phyloP scores from a whole-genome alignment of 2,329 filamentous ascomycete genomes.

The Sporothrix luriei region DNA sequence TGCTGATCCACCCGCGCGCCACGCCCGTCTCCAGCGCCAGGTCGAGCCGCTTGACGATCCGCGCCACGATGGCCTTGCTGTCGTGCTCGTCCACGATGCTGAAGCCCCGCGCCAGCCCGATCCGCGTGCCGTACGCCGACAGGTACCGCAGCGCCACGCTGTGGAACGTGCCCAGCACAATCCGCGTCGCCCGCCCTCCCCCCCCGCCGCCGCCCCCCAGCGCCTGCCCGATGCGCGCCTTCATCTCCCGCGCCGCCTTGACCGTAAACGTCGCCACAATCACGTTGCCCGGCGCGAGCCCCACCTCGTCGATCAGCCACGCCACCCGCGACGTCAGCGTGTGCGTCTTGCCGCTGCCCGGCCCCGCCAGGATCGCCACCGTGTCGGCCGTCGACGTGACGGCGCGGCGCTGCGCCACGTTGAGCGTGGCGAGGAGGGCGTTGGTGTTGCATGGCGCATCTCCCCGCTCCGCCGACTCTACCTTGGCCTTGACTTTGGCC shows the following conservation, averaged over 20 bases:
- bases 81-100: conserved; percentile 87
- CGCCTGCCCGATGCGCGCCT: conserved; percentile 76
- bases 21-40: conserved; percentile 64
- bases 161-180: conserved; percentile 93
- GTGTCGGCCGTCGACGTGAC: conserved; percentile 57
- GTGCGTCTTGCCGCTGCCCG: conserved; percentile 86
- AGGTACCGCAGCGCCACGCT: conserved; percentile 87
- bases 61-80: conserved; percentile 74
- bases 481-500: background rate
- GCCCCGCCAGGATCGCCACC: conserved; percentile 68
- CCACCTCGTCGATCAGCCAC: conserved; percentile 74
- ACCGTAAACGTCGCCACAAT: conserved; percentile 97
- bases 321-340: conserved; percentile 91
- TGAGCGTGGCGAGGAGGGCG: conserved; percentile 50
- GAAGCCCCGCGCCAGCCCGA: conserved; percentile 81
- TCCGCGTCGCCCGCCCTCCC: conserved; percentile 69
- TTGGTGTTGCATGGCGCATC: too few species aligned
- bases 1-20: conserved; percentile 76
- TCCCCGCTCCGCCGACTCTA: too few species aligned
- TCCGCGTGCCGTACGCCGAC: conserved; percentile 77
- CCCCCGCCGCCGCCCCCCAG: conserved; percentile 82
- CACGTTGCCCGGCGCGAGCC: conserved; percentile 79
- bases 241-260: conserved; percentile 93
- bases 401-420: conserved; percentile 58
- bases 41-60: conserved; percentile 76